These are phyloP conservation scores for Paecilomyces fulvus DNA, from an alignment of 2,329 filamentous ascomycete genomes.

Conservation along the genomic window DNA sequence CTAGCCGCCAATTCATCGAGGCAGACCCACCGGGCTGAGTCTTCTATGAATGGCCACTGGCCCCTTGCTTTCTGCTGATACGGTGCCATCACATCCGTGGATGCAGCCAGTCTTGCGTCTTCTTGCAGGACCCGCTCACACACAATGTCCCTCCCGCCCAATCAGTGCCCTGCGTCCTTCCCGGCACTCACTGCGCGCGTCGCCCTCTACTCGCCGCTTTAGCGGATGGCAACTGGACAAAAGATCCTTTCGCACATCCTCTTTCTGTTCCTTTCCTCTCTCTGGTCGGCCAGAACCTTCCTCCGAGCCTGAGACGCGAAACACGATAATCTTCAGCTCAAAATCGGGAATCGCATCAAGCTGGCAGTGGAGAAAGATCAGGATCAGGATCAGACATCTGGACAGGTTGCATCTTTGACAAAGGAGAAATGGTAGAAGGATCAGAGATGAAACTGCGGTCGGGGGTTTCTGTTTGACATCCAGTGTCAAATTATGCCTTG, in stretches of 20 bases:
- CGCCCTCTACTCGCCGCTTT: constrained; percentile 26
- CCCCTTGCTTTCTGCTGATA: constrained; percentile 15
- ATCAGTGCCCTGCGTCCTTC: constrained; percentile 16
- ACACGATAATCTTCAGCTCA: background rate
- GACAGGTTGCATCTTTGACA: background rate
- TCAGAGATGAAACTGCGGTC: background rate
- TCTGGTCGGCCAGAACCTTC: background rate
- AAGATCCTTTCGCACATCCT: constrained; percentile 15
- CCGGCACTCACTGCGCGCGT: constrained; percentile 20
- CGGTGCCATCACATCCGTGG: constrained; percentile 10
- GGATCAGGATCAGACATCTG: background rate
- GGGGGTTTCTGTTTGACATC: background rate
- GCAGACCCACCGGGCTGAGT: background rate
- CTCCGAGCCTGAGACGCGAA: background rate
- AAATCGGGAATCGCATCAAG: background rate
- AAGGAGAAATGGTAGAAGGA: background rate
- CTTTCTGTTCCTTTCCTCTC: constrained; percentile 11
- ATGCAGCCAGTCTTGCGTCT: constrained; percentile 20
- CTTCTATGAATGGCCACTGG: constrained; percentile 11
- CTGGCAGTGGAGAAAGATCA: background rate
- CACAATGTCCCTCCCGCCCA: constrained; percentile 12
- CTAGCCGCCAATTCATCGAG: constrained; percentile 7
- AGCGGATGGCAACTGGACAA: constrained; percentile 25
- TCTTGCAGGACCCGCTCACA: constrained; percentile 12
- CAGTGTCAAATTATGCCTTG: background rate